These are phyloP conservation scores for Isatis tinctoria DNA, from an alignment of 345 rosid genomes.

Conservation along the genomic window DNA sequence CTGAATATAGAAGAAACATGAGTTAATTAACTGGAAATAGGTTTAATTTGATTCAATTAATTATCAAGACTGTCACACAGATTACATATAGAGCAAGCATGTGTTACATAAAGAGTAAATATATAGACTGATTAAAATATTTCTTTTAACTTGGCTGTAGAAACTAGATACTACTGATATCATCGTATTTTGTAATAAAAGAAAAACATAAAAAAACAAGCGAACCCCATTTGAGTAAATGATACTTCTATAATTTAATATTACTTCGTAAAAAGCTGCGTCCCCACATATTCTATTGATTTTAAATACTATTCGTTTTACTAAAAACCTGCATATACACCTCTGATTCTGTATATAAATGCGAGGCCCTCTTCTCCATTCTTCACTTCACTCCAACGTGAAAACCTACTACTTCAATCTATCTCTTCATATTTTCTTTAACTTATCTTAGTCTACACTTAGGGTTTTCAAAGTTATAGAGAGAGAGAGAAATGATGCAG, in stretches of 20 bases:
- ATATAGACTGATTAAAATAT: neutral
- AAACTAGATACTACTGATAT: neutral
- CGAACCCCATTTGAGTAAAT: constrained; percentile 20
- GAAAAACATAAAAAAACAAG: neutral
- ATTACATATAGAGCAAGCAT: neutral
- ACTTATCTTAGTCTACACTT: neutral
- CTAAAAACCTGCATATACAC: constrained; percentile 28
- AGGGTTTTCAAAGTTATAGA: constrained; percentile 5
- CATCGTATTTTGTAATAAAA: constrained; percentile 4
- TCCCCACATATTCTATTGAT: constrained; percentile 29
- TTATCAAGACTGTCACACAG: constrained; percentile 3
- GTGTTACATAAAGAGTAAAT: neutral
- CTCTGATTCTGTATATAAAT: constrained; percentile 31
- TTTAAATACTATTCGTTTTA: constrained; percentile 25
- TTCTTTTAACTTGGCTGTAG: neutral
- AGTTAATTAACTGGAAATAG: neutral
- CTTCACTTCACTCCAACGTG: constrained; percentile 26
- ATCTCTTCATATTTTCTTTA: neutral
- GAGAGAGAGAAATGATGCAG: constrained; percentile 32
- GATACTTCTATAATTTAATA: neutral
- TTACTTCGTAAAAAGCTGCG: constrained; percentile 30
- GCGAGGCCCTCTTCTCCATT: constrained; percentile 26
- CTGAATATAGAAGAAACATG: neutral
- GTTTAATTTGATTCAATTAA: neutral
- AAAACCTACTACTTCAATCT: constrained; percentile 4